phyloP scores from a whole-genome alignment of 352 stramenopile species.

The Globisporangium okanoganense region DNA sequence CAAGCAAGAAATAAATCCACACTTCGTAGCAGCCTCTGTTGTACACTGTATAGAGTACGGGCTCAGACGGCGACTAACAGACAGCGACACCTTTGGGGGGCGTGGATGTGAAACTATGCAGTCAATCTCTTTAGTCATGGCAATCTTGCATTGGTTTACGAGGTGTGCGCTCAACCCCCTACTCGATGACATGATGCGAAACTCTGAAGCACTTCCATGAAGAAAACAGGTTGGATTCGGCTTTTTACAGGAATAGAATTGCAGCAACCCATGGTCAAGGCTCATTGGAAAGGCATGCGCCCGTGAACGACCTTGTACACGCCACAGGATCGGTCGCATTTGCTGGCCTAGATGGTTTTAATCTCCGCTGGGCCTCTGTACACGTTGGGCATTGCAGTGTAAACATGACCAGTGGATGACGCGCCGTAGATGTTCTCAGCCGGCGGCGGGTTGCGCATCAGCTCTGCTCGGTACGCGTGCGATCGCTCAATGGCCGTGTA shows the following conservation, averaged over 20 bases:
- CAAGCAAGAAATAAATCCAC: no score
- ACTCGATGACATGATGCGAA: neutral
- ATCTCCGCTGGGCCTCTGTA: constrained; percentile 56
- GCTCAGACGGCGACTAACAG: no score
- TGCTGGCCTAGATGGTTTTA: constrained; percentile 60
- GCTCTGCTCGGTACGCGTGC: constrained; percentile 72
- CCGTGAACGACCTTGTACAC: no score
- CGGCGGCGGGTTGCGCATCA: constrained; percentile 78
- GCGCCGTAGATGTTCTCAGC: constrained; percentile 72
- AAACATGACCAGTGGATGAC: constrained; percentile 43
- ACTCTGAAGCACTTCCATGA: neutral
- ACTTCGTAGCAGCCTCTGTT: no score
- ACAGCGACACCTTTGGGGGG: no score
- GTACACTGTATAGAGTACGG: no score
- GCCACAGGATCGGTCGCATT: no score
- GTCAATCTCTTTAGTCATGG: no score
- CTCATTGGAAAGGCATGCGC: neutral
- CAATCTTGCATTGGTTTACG: no score
- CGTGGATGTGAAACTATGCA: no score
- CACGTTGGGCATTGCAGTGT: constrained; percentile 55
- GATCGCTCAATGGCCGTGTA: constrained; percentile 76
- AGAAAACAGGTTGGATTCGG: neutral
- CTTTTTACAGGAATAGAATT: neutral
- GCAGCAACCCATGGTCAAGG: neutral
- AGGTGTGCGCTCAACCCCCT: no score